phyloP scores from a whole-genome alignment of 2,329 filamentous ascomycete genomes.

The Pseudohalonectria lignicola region DNA sequence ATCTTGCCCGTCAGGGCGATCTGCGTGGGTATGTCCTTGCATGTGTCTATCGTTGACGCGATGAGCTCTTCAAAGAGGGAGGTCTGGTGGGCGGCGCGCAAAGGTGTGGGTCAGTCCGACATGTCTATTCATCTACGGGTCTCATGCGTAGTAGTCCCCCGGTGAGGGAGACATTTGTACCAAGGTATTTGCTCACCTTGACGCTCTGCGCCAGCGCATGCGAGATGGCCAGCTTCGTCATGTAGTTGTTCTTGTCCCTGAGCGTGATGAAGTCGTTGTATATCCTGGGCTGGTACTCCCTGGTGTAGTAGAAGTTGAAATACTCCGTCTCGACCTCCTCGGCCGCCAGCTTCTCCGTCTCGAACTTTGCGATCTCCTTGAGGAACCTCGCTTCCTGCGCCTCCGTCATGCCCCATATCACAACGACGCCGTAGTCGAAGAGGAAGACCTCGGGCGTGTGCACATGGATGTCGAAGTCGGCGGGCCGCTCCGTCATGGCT shows the following conservation, averaged over 20 bases:
- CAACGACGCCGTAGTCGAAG: conserved; percentile 94
- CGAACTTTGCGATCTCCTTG: conserved; percentile 90
- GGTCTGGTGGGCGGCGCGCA: conserved; percentile 52
- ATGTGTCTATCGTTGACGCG: conserved; percentile 83
- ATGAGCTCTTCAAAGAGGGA: conserved; percentile 94
- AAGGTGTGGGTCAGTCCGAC: too few species aligned
- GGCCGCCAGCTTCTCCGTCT: conserved; percentile 75
- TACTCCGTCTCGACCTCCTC: conserved; percentile 93
- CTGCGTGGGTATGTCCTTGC: conserved; percentile 84
- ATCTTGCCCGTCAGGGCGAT: conserved; percentile 91
- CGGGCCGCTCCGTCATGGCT: conserved; percentile 11
- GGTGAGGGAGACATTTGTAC: too few species aligned
- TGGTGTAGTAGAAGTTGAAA: conserved; percentile 99
- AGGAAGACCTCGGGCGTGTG: conserved; percentile 92
- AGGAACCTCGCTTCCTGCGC: conserved; percentile 82
- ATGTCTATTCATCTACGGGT: too few species aligned
- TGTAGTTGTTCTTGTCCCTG: conserved; percentile 89
- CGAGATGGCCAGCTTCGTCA: conserved; percentile 94
- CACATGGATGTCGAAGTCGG: conserved; percentile 76
- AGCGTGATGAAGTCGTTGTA: conserved; percentile 99
- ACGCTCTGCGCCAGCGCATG: conserved; percentile 93
- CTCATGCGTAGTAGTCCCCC: too few species aligned
- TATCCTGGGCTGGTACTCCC: conserved; percentile 94
- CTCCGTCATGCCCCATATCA: conserved; percentile 97
- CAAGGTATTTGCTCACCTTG: conserved; percentile 47